phyloP scores from a whole-genome alignment of 2,329 filamentous ascomycete genomes.

The Decorospora gaudefroyi region DNA sequence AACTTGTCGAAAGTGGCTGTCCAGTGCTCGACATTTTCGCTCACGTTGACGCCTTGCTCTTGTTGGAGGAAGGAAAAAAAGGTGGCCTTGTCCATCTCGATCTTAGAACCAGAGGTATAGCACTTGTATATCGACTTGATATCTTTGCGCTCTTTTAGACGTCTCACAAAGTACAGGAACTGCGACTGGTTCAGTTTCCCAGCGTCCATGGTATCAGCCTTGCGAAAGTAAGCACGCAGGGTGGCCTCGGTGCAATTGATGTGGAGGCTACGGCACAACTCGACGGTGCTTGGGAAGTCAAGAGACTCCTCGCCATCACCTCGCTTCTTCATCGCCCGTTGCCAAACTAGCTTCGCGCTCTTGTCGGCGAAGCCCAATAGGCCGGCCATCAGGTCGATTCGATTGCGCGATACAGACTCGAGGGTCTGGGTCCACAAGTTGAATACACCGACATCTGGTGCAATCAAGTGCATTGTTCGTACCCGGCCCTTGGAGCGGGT shows the following conservation, averaged over 20 bases:
- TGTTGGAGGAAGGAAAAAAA: slow-evolving; percentile 77
- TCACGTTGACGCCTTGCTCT: slow-evolving; percentile 76
- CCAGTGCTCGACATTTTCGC: slow-evolving; percentile 68
- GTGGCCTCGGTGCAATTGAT: slow-evolving; percentile 83
- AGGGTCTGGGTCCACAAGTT: slow-evolving; percentile 82
- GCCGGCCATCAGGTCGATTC: slow-evolving; percentile 88
- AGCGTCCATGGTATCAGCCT: slow-evolving; percentile 67
- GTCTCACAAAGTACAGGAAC: slow-evolving; percentile 80
- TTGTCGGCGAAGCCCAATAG: slow-evolving; percentile 76
- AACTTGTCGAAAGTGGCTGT: slow-evolving; percentile 72
- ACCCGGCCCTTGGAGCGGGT: slow-evolving; percentile 73
- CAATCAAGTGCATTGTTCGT: slow-evolving; percentile 87
- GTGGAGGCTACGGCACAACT: slow-evolving; percentile 84
- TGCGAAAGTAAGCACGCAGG: slow-evolving; percentile 72
- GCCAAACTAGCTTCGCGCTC: slow-evolving; percentile 83
- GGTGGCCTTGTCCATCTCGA: slow-evolving; percentile 69
- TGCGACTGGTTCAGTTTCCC: slow-evolving; percentile 75
- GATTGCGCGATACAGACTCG: slow-evolving; percentile 80
- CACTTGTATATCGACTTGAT: slow-evolving; percentile 73
- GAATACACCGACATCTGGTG: slow-evolving; percentile 72
- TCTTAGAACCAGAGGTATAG: slow-evolving; percentile 59
- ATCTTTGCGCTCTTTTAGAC: slow-evolving; percentile 83
- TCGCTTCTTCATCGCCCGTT: slow-evolving; percentile 75
- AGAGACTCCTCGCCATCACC: slow-evolving; percentile 68
- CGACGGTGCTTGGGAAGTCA: slow-evolving; percentile 76